Evolutionary conservation across 1,139 yeast species (phyloP).

Genomic region (Magnusiomyces fungicola): DNA sequence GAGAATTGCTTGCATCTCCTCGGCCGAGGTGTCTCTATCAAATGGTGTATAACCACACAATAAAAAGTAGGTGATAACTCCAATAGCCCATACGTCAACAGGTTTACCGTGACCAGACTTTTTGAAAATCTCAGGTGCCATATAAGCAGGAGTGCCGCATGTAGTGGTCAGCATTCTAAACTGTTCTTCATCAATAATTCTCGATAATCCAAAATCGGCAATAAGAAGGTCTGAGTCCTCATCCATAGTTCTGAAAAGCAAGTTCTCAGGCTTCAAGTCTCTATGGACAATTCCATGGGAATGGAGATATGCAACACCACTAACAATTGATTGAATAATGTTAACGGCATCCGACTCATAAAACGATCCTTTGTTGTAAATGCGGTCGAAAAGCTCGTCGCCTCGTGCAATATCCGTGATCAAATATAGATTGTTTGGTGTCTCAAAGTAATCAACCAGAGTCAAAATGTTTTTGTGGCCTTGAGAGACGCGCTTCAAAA

Average conservation of each 20-base stretch:
- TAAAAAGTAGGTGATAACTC: conserved; percentile 65
- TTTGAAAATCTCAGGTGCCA: conserved; percentile 62
- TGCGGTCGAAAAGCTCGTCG: conserved; percentile 61
- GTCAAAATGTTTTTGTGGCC: conserved; percentile 56
- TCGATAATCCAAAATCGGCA: conserved; percentile 69
- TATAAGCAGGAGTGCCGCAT: conserved; percentile 67
- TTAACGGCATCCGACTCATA: conserved; percentile 47
- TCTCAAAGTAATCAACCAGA: conserved; percentile 63
- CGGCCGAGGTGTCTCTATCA: conserved; percentile 66
- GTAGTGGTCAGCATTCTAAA: conserved; percentile 45
- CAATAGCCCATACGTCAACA: conserved; percentile 74
- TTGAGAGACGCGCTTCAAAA: conserved; percentile 40
- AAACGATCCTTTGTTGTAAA: conserved; percentile 45
- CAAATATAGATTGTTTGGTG: conserved; percentile 49
- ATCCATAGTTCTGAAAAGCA: conserved; percentile 45
- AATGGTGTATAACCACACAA: conserved; percentile 73
- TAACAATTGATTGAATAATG: conserved; percentile 42
- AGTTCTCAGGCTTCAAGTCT: conserved; percentile 90
- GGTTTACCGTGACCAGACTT: conserved; percentile 49
- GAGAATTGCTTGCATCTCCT: conserved; percentile 56
- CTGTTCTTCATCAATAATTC: conserved; percentile 39
- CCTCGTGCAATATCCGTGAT: conserved; percentile 64
- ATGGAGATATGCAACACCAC: conserved; percentile 61
- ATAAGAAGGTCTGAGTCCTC: conserved; percentile 47
- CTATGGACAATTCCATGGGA: conserved; percentile 77